Evolutionary conservation across 2,329 filamentous ascomycete genomes (phyloP), one percentile per base, ranked within the genome.

Genomic region (Tolypocladium tropicale): DNA sequence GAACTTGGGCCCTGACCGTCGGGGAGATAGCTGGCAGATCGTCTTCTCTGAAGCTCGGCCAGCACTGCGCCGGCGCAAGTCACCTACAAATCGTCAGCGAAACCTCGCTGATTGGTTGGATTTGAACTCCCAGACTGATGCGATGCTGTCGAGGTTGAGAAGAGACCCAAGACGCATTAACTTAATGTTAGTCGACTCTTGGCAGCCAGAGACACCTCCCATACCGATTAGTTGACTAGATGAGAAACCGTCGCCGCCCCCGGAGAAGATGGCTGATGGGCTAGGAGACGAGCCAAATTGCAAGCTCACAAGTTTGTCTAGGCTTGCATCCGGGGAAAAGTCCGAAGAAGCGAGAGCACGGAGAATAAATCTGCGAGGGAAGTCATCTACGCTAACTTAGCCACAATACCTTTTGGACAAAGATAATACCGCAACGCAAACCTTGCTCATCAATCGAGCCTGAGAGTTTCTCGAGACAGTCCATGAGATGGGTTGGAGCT

Each of bases 51-150:
- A 28, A 96, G 70, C 61, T 95, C 89, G 6, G 81, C 80, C n/a
- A 97, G 72, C 2, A 97, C 74, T 30, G 92, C 92, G n/a, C 92
- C 90, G 30, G 87, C 88, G 70, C 94, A 97, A 3, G 90, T 89
- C 52, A 95, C 76, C 75, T 85, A 55, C 28, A 18, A n/a, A 37
- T 28, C 9, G 36, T 65, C n/a, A 64, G 51, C n/a, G 11, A 32
- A 9, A 37, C 36, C 39, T 21, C 46, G 18, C 46, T n/a, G 16
- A 12, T 46, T 46, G 37, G 10, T 7, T 5, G 11, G 23, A 28
- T 4, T 53, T 10, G 9, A 11, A 34, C 34, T 55, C 11, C 54
- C 55, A 62, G 67, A 89, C 86, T 2, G 90, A 89, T 14, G 88
- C 68, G 6, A 72, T 75, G 63, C 88, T 93, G 3, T 93, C 86